Base-by-base conservation (phyloP, 1,284 basidiomycete genomes). In the Cryptococcus jaspeensis region DNA sequence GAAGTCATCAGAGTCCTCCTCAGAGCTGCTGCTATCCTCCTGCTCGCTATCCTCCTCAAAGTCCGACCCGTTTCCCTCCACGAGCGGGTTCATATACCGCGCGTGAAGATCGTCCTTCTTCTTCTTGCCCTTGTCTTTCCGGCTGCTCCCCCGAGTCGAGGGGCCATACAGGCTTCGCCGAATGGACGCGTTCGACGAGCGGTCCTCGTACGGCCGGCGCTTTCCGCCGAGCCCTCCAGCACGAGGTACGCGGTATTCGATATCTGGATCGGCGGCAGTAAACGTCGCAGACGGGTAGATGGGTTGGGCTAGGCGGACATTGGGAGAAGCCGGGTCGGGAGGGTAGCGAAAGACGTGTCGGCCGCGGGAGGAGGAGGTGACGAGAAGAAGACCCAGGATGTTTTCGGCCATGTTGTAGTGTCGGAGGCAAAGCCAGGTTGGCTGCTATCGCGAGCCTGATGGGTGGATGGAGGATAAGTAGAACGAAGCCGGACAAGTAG, bases 311-410 rank as follows among this genome's bases (percentile, higher is more conserved):
- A 78, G 69, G 25, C 76, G 70, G 49, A 66, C 55, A 25, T 64
- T 60, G 16, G 67, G 73, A 28, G 73, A 73, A 12, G 69, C 67
- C 32, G 73, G 71, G 56, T 74, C 73, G 5, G 76, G 72, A 23
- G 74, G 73, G 47, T 72, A 74, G 36, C 71, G 70, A 56, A 74
- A 74, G 53, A 74, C 69, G 59, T 67, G 67, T 20, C 69, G 64
- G 13, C 71, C 74, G 28, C 65, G 60, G 22, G 66, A 67, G 9
- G 70, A 69, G 38, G 69, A 68, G 32, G 74, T 70, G 50, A 76
- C 71, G 52, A 76, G 64, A 25, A 76, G 64, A 37, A 77, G 55
- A 36, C 74, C 76, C 48, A 78, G 73, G 59, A 75, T 70, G 59
- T 75, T 71, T 50, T 74, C 73, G 23, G 69, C 71, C 74, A 76